Conservation (phyloP, 2,329 filamentous ascomycete species). For the Ascomycota sp. region DNA sequence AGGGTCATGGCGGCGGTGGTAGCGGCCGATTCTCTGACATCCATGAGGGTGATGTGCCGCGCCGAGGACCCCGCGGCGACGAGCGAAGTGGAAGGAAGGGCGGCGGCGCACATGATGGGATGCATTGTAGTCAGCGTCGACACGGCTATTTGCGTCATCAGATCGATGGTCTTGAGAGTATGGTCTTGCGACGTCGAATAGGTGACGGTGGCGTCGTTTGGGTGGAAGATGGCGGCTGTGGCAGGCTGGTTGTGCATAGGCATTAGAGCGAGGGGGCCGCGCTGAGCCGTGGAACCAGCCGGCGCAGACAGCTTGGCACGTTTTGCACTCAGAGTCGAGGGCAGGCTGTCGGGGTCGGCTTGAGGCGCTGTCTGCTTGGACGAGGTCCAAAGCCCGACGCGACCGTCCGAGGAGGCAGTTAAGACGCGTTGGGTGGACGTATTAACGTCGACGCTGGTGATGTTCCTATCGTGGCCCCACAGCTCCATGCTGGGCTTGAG, state of each 20-base stretch:
- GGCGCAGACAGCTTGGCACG: conserved; percentile 43
- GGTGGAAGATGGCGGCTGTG: conserved; percentile 68
- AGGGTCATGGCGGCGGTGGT: conserved; percentile 76
- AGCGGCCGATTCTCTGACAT: conserved; percentile 61
- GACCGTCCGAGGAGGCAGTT: conserved; percentile 67
- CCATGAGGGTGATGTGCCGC: conserved; percentile 78
- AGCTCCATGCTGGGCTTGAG: conserved; percentile 62
- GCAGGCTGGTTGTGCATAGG: conserved; percentile 53
- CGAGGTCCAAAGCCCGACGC: conserved; percentile 74
- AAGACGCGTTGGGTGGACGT: conserved; percentile 56
- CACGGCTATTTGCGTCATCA: conserved; percentile 60
- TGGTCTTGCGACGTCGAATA: conserved; percentile 89
- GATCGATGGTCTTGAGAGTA: conserved; percentile 74
- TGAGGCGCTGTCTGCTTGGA: conserved; percentile 56
- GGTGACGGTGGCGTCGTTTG: conserved; percentile 64
- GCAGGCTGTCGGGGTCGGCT: conserved; percentile 48
- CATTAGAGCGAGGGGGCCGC: conserved; percentile 60
- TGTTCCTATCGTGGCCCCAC: conserved; percentile 57
- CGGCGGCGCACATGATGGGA: conserved; percentile 58
- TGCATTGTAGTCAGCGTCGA: conserved; percentile 70
- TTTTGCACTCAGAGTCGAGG: conserved; percentile 49
- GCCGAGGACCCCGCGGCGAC: conserved; percentile 62
- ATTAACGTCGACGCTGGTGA: conserved; percentile 60
- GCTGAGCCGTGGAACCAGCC: conserved; percentile 34
- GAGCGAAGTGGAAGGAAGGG: conserved; percentile 44